These are phyloP conservation scores for Dioscorea cayenensis DNA, from an alignment of 116 monocot species.

Conservation along the genomic window DNA sequence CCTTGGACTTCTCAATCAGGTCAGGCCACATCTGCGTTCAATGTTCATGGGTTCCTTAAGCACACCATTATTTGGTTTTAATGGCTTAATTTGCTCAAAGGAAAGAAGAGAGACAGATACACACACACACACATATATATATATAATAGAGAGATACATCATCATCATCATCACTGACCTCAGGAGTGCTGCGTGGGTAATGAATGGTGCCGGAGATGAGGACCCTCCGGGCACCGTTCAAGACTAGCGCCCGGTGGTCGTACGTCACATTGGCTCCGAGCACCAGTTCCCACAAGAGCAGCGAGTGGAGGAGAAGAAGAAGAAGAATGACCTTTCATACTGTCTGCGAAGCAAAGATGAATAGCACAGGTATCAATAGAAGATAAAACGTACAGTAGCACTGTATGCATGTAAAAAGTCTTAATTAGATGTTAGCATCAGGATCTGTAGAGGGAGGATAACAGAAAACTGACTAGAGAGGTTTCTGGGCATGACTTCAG, in stretches of 20 bases:
- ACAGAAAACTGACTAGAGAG: no score
- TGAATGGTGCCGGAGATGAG: constrained; percentile 62
- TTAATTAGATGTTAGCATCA: no score
- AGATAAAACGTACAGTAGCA: no score
- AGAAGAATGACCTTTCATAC: neutral
- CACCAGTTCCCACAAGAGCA: neutral
- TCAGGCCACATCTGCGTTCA: constrained; percentile 64
- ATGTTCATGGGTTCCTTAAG: neutral
- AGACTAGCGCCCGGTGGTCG: constrained; percentile 42
- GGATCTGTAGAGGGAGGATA: no score
- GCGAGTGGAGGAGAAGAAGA: neutral
- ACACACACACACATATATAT: no score
- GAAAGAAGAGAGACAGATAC: no score
- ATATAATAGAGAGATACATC: neutral
- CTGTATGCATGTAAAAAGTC: no score
- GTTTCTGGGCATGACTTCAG: no score
- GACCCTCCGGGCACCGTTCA: constrained; percentile 33
- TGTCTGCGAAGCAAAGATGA: neutral
- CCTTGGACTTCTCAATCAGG: constrained; percentile 60
- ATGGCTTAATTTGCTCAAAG: neutral
- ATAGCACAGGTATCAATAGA: no score
- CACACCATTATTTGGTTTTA: neutral
- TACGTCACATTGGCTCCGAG: constrained; percentile 27
- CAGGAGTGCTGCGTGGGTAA: constrained; percentile 56
- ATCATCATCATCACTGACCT: constrained; percentile 10